A percentile compares a stretch with the other conserved stretches of the same genome.
These are phyloP conservation scores for Candida ipomoeae DNA, from an alignment of 805 yeast species.

Conservation along the genomic window DNA sequence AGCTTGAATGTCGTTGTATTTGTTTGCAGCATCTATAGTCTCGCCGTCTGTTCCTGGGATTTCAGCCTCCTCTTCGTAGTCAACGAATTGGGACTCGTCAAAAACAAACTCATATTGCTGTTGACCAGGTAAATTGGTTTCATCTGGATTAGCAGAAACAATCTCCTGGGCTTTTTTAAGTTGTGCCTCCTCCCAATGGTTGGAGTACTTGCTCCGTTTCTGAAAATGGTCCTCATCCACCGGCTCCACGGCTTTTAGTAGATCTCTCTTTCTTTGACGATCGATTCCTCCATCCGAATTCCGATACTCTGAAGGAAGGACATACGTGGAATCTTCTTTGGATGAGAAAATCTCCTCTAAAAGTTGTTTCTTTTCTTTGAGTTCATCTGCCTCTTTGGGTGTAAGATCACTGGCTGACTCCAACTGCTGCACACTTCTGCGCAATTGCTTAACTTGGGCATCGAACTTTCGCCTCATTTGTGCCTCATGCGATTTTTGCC, in stretches of 20 bases:
- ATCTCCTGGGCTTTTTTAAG: conserved; percentile 36
- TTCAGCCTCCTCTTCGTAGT: conserved; percentile 46
- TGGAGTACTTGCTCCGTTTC: conserved; percentile 20
- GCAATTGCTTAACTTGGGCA: conserved; percentile 1
- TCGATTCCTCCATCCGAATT: conserved; percentile 52
- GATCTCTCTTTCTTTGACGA: conserved; percentile 48
- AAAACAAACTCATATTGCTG: conserved; percentile 70
- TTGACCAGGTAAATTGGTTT: conserved; percentile 37
- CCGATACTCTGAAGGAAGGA: conserved; percentile 54
- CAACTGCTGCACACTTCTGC: conserved; percentile 3
- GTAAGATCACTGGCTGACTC: conserved; percentile 6
- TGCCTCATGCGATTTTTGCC: neutral
- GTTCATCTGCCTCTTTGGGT: conserved; percentile 13
- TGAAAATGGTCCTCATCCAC: conserved; percentile 17
- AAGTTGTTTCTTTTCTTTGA: conserved; percentile 11
- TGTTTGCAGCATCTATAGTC: conserved; percentile 6
- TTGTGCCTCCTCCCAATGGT: conserved; percentile 55
- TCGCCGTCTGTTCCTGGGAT: conserved; percentile 25
- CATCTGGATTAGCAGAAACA: conserved; percentile 28
- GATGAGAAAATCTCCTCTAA: conserved; percentile 4
- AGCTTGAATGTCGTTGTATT: conserved; percentile 33
- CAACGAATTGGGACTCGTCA: conserved; percentile 59
- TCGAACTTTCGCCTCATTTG: conserved; percentile 7
- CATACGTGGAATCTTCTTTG: neutral
- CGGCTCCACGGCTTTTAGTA: conserved; percentile 30